These are phyloP conservation scores for Annulohypoxylon maeteangense DNA, from an alignment of 495 filamentous ascomycete species.

Conservation along the genomic window DNA sequence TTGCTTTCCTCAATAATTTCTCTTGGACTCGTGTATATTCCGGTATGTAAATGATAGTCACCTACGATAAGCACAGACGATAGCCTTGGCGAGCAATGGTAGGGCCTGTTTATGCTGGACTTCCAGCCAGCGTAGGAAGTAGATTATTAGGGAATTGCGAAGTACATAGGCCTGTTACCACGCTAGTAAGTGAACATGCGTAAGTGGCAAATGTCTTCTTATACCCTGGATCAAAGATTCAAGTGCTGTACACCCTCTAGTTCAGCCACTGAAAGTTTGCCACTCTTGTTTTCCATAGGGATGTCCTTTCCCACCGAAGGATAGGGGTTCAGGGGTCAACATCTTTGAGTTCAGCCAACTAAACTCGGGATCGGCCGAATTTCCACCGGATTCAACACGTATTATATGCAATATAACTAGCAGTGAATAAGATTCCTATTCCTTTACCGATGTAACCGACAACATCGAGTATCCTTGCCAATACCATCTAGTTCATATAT, in stretches of 20 bases:
- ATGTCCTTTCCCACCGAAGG: not conserved
- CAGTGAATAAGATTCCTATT: not conserved
- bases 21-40: no score
- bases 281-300: not conserved
- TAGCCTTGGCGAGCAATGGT: not conserved
- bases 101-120: not conserved
- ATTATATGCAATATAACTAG: constrained; percentile 1
- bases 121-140: not conserved
- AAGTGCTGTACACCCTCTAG: not conserved
- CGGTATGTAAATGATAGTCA: no score
- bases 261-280: not conserved
- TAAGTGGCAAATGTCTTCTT: not conserved
- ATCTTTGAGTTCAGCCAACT: not conserved
- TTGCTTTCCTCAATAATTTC: not conserved
- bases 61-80: no score
- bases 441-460: not conserved
- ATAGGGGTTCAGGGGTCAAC: not conserved
- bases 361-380: constrained; percentile 1
- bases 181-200: not conserved
- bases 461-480: not conserved
- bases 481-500: not conserved
- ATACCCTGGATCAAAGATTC: no score
- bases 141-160: not conserved
- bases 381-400: not conserved
- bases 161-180: not conserved